Evolutionary conservation across 1,139 yeast genomes (phyloP), one percentile per base, ranked within the genome.

Genomic region (Meyerozyma smithsonii): DNA sequence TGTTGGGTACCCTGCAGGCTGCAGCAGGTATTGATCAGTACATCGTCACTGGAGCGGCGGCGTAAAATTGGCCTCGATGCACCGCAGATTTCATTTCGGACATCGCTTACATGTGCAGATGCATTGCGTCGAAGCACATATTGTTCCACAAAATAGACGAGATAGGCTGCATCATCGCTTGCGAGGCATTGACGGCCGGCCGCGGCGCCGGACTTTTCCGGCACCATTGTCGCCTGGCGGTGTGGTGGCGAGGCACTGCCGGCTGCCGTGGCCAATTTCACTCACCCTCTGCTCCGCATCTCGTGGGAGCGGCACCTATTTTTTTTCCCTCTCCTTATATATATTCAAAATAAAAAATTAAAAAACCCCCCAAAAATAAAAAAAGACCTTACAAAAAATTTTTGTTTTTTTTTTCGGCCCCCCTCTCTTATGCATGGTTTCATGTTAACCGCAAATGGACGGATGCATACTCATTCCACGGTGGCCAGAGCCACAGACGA

Each of bases 381-480:
- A n/a, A n/a, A n/a, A n/a, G n/a, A n/a, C n/a, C n/a, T n/a, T n/a
- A n/a, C n/a, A n/a, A n/a, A n/a, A n/a, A n/a, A 10, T 17, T 11
- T 30, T 30, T 30, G 8, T 17, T 8, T 10, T 30, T n/a, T 30
- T 30, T 30, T 30, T 30, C 21, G 7, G 6, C 15, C 17, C 21
- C 34, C 34, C 21, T 30, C 34, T 17, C 21, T 5, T n/a, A 17
- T 30, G 34, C 34, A 30, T 17, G 34, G 32, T 28, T 28, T 28
- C 32, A 28, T 28, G 32, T 28, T n/a, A 14, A n/a, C 34, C 34
- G 21, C 15, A 30, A 18, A 2, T 30, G 12, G 21, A 10, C 21
- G 20, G 11, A 11, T 18, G 34, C 34, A 30, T 30, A 18, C 5
- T 30, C 34, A 30, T 30, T 30, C 16, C 34, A 30, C 15, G 11